Percentiles rank a stretch among this genome's conserved stretches.
Conservation (phyloP, 108 stramenopile species). For the Fragilariopsis cylindrus region DNA sequence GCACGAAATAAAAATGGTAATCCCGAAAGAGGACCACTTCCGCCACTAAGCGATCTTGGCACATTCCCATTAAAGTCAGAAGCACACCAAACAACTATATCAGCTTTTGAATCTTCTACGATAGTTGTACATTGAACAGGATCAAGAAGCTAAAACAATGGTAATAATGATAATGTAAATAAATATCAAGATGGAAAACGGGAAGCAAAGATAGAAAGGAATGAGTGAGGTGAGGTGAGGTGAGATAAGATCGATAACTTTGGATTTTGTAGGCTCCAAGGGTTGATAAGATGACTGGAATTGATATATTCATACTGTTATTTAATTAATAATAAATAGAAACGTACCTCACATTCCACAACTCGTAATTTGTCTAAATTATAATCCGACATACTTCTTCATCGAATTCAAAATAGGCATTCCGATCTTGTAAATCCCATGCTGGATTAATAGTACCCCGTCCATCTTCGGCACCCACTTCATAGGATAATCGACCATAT, state of each 20-base stretch:
- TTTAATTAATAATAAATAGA: no score
- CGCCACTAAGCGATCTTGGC: conserved; percentile 64
- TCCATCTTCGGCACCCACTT: conserved; percentile 85
- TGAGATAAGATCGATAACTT: no score
- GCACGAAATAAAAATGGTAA: conserved; percentile 83
- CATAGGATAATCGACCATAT: conserved; percentile 81
- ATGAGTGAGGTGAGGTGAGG: no score
- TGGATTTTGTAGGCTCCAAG: no score
- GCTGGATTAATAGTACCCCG: conserved; percentile 65
- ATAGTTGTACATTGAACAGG: conserved; percentile 74
- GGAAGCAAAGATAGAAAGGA: no score
- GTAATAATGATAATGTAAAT: no score
- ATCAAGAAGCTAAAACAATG: conserved; percentile 39
- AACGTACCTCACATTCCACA: conserved; percentile 69
- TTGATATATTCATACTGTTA: no score
- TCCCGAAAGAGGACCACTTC: conserved; percentile 36
- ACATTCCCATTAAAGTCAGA: conserved; percentile 82
- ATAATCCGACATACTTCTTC: conserved; percentile 69
- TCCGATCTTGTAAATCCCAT: conserved; percentile 67
- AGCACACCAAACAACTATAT: conserved; percentile 80
- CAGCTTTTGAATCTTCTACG: conserved; percentile 51
- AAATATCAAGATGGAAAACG: no score
- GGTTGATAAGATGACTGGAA: no score
- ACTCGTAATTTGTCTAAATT: conserved; percentile 77
- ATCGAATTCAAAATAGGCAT: conserved; percentile 64